Base-by-base conservation (phyloP, 2,329 filamentous ascomycete species). In the Plenodomus biglobosus region DNA sequence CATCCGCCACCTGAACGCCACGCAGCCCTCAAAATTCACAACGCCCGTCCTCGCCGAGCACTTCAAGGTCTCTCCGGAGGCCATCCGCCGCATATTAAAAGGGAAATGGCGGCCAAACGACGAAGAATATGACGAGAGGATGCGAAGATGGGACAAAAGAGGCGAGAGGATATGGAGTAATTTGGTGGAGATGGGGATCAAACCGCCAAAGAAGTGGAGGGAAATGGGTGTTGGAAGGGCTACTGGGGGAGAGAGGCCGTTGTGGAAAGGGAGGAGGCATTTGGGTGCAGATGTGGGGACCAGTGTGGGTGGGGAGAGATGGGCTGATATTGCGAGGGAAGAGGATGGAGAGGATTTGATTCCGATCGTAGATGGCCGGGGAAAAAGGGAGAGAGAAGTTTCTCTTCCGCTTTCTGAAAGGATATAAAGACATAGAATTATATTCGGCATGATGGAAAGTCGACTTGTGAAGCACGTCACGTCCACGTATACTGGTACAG, bases 41-140 rank as follows among this genome's bases (percentile, higher is more conserved):
- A 95, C 88, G 0, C 72, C 80, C 15, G 80, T 84, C 27, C 83
- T 97, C 13, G 84, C 92, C 0, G 66, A 84, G 1, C 84, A 90
- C 59, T 99, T 97, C 73, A 80, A 91, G 69, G 79, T 96, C n/a
- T 91, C 90, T 0, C 79, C 88, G 2, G 94, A 99, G 69, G 89
- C 85, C 1, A 88, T 97, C 50, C 85, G 92, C 10, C 83, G 94
- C 30, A 95, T 99, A 43, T 75, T 99, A 53, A 90, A 83, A 75
- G 84, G 82, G 69, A 91, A 89, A 51, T 94, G 89, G 86, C 73
- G 74, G 61, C 85, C 88, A 3, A 76, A 68, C 7, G 64, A 78
- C 40, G 72, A 75, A 34, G 75, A 79, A 50, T 60, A 70, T 15
- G 75, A 76, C 20, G 70, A 73, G 6, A 63, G 76, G 32, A 61